Evolutionary conservation across 2,329 filamentous ascomycete species (phyloP).

Genomic region (Sporothrix curviconia): DNA sequence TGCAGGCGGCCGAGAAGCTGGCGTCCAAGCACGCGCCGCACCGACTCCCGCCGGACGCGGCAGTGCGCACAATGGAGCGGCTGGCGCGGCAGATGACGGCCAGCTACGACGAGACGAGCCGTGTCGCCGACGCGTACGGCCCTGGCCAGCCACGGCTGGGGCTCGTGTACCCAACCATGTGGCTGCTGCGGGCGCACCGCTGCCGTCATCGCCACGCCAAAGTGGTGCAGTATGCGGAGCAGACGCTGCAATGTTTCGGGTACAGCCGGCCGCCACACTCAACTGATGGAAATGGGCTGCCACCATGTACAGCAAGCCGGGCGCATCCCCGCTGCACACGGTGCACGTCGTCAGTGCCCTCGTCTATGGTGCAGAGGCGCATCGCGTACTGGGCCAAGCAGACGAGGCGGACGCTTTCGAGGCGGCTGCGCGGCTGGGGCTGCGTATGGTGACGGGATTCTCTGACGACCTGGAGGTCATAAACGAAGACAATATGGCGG

Average conservation of each 20-base stretch:
- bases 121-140: constrained; percentile 25
- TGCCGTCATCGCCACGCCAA: constrained; percentile 29
- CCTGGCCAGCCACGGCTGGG: constrained; percentile 27
- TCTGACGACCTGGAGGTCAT: constrained; percentile 24
- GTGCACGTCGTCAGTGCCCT: constrained; percentile 31
- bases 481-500: no score
- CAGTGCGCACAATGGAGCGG: constrained; percentile 28
- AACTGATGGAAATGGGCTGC: constrained; percentile 11
- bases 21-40: constrained; percentile 17
- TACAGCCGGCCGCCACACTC: constrained; percentile 24
- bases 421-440: constrained; percentile 26
- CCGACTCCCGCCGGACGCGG: constrained; percentile 25
- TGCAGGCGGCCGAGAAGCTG: constrained; percentile 19
- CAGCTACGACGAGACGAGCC: constrained; percentile 28
- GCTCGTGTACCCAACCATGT: constrained; percentile 32
- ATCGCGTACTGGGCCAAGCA: constrained; percentile 24
- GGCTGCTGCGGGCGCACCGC: constrained; percentile 29
- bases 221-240: constrained; percentile 25
- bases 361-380: constrained; percentile 26
- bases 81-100: constrained; percentile 28
- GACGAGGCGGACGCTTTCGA: constrained; percentile 24
- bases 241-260: constrained; percentile 31
- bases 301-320: constrained; percentile 21
- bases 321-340: constrained; percentile 26
- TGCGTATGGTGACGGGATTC: constrained; percentile 29